Conservation (phyloP, 805 yeast genomes). For the Grigorovia jiainica region DNA sequence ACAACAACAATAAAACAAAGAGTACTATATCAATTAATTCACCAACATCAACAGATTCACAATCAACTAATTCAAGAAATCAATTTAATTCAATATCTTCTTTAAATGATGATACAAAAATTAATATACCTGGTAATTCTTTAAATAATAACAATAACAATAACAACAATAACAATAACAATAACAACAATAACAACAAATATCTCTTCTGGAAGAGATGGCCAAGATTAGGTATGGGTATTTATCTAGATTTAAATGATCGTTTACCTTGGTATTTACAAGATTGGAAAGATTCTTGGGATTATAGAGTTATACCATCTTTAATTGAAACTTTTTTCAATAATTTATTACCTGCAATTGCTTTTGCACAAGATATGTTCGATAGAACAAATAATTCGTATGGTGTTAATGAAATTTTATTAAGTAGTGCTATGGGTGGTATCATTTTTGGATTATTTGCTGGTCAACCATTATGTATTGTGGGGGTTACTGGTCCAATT, state of each 20-base stretch:
- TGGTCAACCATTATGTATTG: constrained; percentile 91
- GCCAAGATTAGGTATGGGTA: constrained; percentile 27
- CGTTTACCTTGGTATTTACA: constrained; percentile 55
- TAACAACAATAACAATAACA: neutral
- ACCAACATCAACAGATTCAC: no score
- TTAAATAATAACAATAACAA: neutral
- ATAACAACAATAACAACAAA: no score
- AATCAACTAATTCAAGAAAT: no score
- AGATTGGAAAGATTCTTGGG: constrained; percentile 76
- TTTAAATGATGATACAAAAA: no score
- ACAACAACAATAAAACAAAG: no score
- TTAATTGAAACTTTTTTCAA: constrained; percentile 80
- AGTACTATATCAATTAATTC: no score
- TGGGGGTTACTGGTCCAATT: constrained; percentile 96
- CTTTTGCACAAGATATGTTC: constrained; percentile 96
- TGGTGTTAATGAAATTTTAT: constrained; percentile 83
- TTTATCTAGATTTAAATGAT: constrained; percentile 29
- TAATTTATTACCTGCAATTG: constrained; percentile 84
- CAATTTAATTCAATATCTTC: no score
- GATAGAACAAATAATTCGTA: constrained; percentile 79
- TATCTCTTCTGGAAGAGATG: neutral
- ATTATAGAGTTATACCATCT: constrained; percentile 83
- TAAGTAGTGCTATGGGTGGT: constrained; percentile 83
- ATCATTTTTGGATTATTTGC: constrained; percentile 74
- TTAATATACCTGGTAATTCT: no score